Evolutionary conservation across 257 asterid genomes (phyloP).

Genomic region (Catharanthus roseus): DNA sequence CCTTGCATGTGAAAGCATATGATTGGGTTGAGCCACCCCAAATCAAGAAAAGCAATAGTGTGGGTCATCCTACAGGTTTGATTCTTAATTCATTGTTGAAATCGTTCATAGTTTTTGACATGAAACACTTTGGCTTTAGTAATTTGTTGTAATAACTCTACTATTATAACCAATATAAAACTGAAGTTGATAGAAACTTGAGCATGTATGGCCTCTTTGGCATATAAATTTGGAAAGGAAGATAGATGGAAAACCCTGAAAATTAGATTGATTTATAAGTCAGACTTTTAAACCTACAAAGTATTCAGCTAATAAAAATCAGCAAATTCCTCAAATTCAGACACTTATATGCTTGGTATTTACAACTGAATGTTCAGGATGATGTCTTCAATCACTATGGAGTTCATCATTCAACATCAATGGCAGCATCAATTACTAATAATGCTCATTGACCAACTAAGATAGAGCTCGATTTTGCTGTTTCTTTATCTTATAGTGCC

Average conservation of each 20-base stretch:
- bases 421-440: neutral
- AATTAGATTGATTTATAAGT: neutral
- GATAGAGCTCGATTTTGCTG: neutral
- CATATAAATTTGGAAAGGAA: neutral
- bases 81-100: slow-evolving; percentile 11
- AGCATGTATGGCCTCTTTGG: neutral
- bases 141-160: neutral
- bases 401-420: neutral
- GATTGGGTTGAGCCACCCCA: slow-evolving; percentile 95
- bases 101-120: neutral
- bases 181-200: neutral
- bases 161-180: neutral
- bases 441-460: neutral
- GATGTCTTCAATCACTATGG: neutral
- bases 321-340: too few relatives aligned
- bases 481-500: neutral
- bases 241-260: neutral
- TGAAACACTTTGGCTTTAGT: neutral
- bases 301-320: too few relatives aligned
- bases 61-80: slow-evolving; percentile 59
- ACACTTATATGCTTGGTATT: too few relatives aligned
- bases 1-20: slow-evolving; percentile 86
- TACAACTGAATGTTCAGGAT: too few relatives aligned
- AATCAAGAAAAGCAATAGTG: slow-evolving; percentile 41
- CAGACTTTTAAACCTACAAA: neutral